Evolutionary conservation across 768 basidiomycete genomes (phyloP).

Genomic region (Sporobolomyces phaffii): DNA sequence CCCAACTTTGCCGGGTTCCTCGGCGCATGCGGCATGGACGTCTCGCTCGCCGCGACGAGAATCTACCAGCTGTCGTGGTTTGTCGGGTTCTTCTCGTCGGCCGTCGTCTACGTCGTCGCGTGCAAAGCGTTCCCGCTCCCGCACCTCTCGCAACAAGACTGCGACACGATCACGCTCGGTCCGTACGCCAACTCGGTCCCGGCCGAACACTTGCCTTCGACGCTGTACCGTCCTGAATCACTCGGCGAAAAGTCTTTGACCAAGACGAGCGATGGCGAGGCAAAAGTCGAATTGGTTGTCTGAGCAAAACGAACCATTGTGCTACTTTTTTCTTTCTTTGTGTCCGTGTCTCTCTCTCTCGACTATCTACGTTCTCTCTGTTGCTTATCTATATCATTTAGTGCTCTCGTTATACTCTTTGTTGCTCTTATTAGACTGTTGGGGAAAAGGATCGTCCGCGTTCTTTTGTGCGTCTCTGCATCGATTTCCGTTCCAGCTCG

Average conservation of each 20-base stretch:
- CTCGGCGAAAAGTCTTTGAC: background rate
- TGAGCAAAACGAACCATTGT: background rate
- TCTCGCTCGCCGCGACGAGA: slow-evolving; percentile 64
- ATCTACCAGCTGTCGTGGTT: slow-evolving; percentile 74
- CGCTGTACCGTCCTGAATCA: background rate
- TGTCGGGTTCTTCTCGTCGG: slow-evolving; percentile 69
- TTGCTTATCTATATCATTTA: too few relatives aligned
- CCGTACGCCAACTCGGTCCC: slow-evolving; percentile 5
- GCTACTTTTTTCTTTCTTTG: background rate
- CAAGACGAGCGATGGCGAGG: slow-evolving; percentile 11
- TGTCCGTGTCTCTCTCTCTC: background rate
- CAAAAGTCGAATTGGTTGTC: slow-evolving; percentile 6
- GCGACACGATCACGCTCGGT: slow-evolving; percentile 23
- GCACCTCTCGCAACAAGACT: slow-evolving; percentile 48
- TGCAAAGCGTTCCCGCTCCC: slow-evolving; percentile 60
- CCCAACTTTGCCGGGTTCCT: slow-evolving; percentile 79
- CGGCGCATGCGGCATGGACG: slow-evolving; percentile 60
- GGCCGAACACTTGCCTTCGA: background rate
- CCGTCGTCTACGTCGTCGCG: slow-evolving; percentile 58
- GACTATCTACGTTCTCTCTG: too few relatives aligned
- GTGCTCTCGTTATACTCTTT: too few relatives aligned
- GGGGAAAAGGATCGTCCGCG: too few relatives aligned
- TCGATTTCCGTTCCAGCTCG: too few relatives aligned
- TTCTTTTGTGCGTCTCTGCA: too few relatives aligned
- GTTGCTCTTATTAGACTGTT: too few relatives aligned